phyloP scores from a whole-genome alignment of 2,329 filamentous ascomycete genomes.

The Pseudocercospora fuligena region DNA sequence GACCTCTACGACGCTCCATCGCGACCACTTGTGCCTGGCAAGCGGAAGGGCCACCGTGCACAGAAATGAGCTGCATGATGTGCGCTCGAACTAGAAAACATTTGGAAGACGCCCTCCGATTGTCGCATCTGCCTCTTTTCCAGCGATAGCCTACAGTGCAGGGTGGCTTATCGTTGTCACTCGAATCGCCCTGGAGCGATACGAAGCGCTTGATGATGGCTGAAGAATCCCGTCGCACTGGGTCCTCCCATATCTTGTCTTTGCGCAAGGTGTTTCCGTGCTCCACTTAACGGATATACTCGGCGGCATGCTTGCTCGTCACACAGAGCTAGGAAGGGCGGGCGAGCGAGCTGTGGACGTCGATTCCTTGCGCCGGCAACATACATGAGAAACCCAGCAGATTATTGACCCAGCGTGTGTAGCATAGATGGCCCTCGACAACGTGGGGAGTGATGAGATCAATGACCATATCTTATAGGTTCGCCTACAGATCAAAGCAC shows the following conservation, averaged over 20 bases:
- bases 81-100: slow-evolving; percentile 14
- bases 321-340: slow-evolving; percentile 10
- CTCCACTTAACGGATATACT: slow-evolving; percentile 31
- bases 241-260: slow-evolving; percentile 11
- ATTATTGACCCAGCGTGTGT: slow-evolving; percentile 16
- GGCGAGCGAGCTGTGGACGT: slow-evolving; percentile 2
- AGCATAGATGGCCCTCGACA: slow-evolving; percentile 12
- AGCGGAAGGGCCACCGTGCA: slow-evolving; percentile 36
- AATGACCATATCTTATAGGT: neutral
- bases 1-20: slow-evolving; percentile 24
- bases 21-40: slow-evolving; percentile 33
- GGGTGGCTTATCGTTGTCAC: neutral
- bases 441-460: slow-evolving; percentile 12
- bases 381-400: slow-evolving; percentile 2
- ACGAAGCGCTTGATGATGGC: slow-evolving; percentile 9
- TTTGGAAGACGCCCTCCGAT: slow-evolving; percentile 23
- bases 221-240: slow-evolving; percentile 26
- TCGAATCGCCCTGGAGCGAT: neutral
- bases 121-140: neutral
- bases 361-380: slow-evolving; percentile 5
- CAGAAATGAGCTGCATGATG: slow-evolving; percentile 37
- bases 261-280: slow-evolving; percentile 23
- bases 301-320: slow-evolving; percentile 24
- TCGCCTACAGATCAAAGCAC: neutral
- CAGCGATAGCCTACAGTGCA: slow-evolving; percentile 10